These are phyloP conservation scores for Botrytis porri DNA, from an alignment of 2,329 filamentous ascomycete species.

Conservation along the genomic window DNA sequence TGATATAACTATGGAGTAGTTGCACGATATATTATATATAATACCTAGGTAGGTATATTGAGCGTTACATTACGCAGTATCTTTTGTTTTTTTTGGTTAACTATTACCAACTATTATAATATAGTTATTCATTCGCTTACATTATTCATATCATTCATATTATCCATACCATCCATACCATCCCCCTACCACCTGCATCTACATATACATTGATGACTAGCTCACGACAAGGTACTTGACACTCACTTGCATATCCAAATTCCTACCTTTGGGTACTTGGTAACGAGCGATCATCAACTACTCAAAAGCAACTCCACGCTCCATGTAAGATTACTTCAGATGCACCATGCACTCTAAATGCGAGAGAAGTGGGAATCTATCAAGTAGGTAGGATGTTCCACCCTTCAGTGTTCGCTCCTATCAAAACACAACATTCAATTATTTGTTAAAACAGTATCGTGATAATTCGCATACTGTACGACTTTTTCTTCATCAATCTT, in stretches of 20 bases:
- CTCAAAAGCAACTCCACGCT: neutral
- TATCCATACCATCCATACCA: neutral
- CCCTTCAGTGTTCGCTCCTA: neutral
- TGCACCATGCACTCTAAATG: neutral
- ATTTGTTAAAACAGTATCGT: neutral
- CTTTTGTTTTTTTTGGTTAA: neutral
- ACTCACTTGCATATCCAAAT: neutral
- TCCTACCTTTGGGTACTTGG: neutral
- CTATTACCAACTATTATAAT: neutral
- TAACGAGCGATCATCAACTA: neutral
- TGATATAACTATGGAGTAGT: too few species aligned
- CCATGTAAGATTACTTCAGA: neutral
- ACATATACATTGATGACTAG: neutral
- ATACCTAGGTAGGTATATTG: neutral
- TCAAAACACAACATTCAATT: slow-evolving; percentile 5
- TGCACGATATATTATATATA: too few species aligned
- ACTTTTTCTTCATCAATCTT: neutral
- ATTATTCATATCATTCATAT: neutral
- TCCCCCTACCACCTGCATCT: too few species aligned
- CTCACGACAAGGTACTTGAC: neutral
- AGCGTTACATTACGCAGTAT: neutral
- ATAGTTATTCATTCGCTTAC: neutral
- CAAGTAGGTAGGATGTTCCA: neutral
- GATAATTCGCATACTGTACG: neutral
- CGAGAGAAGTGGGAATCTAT: neutral